phyloP scores from a whole-genome alignment of 2,329 filamentous ascomycete species.

The Sporothrix brasiliensis region DNA sequence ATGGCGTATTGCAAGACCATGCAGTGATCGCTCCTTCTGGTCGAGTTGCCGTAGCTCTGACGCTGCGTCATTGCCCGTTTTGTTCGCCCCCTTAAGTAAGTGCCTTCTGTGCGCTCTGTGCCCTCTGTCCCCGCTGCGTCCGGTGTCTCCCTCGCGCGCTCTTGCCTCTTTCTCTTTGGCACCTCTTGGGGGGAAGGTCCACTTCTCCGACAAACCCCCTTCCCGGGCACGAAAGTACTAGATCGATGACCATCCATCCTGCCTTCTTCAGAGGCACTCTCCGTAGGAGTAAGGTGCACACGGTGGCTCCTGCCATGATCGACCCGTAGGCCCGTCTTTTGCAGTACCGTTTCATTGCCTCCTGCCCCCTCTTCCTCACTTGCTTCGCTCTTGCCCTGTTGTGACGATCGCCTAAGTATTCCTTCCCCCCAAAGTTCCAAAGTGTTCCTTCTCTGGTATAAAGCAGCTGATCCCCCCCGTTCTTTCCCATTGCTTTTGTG shows the following conservation, averaged over 20 bases:
- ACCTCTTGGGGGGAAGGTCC: neutral
- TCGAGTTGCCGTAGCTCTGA: neutral
- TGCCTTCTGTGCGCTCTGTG: neutral
- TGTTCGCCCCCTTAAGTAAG: neutral
- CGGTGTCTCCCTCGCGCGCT: neutral
- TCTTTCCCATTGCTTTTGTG: neutral
- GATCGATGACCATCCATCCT: conserved; percentile 2
- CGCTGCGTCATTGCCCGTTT: conserved; percentile 13
- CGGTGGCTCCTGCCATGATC: conserved; percentile 1
- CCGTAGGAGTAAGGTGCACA: neutral
- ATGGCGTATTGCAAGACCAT: neutral
- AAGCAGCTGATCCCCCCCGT: conserved; percentile 17
- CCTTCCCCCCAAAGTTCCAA: neutral
- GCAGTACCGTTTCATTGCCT: conserved; percentile 9
- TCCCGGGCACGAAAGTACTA: conserved; percentile 12
- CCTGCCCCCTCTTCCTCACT: neutral
- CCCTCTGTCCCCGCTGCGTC: neutral
- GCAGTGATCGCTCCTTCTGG: conserved; percentile 4
- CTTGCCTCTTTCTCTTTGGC: neutral
- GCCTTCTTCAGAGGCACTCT: neutral
- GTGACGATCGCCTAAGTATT: conserved; percentile 21
- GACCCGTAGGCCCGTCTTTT: neutral
- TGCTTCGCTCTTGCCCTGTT: conserved; percentile 13
- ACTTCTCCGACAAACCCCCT: conserved; percentile 32
- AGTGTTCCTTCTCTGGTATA: conserved; percentile 21